Evolutionary conservation across 2,329 filamentous ascomycete genomes (phyloP).

Genomic region (Emmonsiellopsis sp.): DNA sequence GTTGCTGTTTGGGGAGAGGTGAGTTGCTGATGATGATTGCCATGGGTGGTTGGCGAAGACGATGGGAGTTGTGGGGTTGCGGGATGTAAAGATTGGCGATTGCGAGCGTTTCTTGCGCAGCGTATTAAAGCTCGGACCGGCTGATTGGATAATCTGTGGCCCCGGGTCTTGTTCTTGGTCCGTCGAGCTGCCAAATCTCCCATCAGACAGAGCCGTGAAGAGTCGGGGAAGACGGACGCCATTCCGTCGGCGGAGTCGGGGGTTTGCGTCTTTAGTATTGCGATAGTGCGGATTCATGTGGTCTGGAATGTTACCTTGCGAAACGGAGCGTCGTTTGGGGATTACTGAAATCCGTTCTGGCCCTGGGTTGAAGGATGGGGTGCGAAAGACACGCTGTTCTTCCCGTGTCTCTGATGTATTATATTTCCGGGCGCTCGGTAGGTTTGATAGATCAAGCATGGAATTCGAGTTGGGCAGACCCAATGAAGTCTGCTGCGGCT

Average conservation of each 20-base stretch:
- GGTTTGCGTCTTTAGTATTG: neutral
- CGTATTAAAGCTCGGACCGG: slow-evolving; percentile 9
- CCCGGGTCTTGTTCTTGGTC: neutral
- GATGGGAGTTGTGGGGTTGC: neutral
- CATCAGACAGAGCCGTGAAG: slow-evolving; percentile 8
- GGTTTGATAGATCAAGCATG: slow-evolving; percentile 1
- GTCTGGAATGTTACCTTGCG: slow-evolving; percentile 11
- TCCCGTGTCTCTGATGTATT: neutral
- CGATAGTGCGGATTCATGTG: neutral
- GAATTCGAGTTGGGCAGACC: neutral
- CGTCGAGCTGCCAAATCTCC: neutral
- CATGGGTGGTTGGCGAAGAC: neutral
- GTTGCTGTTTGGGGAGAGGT: slow-evolving; percentile 9
- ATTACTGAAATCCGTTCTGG: slow-evolving; percentile 10
- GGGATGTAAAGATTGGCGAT: neutral
- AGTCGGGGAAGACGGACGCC: slow-evolving; percentile 15
- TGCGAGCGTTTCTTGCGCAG: neutral
- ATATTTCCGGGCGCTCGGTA: neutral
- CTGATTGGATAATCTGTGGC: slow-evolving; percentile 7
- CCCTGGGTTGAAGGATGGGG: slow-evolving; percentile 12
- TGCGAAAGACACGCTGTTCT: slow-evolving; percentile 2
- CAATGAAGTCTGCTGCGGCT: neutral
- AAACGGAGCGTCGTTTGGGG: slow-evolving; percentile 12
- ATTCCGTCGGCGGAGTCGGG: slow-evolving; percentile 13
- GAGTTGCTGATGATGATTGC: slow-evolving; percentile 4